Conservation (phyloP, 192 early-diverging fungal genomes). For the Piromyces finnis region DNA sequence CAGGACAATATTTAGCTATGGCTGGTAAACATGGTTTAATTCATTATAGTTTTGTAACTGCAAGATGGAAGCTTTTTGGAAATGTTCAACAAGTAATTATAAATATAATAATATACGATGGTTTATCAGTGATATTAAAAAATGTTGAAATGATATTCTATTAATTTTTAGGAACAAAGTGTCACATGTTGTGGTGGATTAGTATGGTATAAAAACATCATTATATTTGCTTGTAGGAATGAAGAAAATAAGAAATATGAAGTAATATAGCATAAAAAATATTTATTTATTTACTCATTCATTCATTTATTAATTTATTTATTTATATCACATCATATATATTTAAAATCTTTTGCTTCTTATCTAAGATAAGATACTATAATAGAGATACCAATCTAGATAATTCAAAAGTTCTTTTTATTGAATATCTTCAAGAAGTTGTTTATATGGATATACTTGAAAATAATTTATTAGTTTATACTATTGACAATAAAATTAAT, state of each 20-base stretch:
- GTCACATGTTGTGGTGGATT: conserved; percentile 51
- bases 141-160: no score
- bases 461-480: conserved; percentile 35
- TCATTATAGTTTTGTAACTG: conserved; percentile 47
- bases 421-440: conserved; percentile 22
- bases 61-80: conserved; percentile 80
- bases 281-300: no score
- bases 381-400: conserved; percentile 56
- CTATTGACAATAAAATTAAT: conserved; percentile 32
- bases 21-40: conserved; percentile 72
- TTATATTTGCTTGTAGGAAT: conserved; percentile 49
- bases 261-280: conserved; percentile 7
- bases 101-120: no score
- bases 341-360: no score
- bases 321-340: no score
- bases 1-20: conserved; percentile 60
- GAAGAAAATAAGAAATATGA: conserved; percentile 7
- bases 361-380: conserved; percentile 56
- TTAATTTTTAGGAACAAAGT: conserved; percentile 34
- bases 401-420: conserved; percentile 35
- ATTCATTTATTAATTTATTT: no score
- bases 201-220: conserved; percentile 47
- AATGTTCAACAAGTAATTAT: conserved; percentile 44
- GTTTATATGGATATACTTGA: conserved; percentile 30
- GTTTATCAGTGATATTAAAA: no score